Evolutionary conservation across 495 filamentous ascomycete genomes (phyloP), one percentile per base, ranked within the genome.

Genomic region (Penicillium salamii): DNA sequence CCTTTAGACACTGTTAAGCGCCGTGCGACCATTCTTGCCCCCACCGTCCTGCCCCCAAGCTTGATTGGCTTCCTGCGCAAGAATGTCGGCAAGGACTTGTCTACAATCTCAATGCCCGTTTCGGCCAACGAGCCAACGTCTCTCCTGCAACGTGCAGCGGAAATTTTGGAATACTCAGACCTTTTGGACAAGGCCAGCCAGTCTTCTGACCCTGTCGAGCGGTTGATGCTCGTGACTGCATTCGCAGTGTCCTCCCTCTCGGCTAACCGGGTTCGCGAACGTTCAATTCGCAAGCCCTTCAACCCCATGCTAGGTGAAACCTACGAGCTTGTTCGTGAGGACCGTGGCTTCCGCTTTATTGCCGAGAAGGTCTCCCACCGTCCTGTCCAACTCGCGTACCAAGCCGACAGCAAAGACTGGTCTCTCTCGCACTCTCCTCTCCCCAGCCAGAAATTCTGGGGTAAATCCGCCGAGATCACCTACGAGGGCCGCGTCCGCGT

Each of bases 231-330:
- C 62, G 80, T 98, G 28, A 85, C 91, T 0, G 92, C 92, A 2
- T 98, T 97, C 67, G 92, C 95, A 26, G 71, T 97, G 17, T 91
- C 90, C 18, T 74, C 81, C 49, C 84, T 97, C 50, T 91, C 89
- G 28, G 85, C 79, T 68, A 78, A 78, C 50, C 82, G 93, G 13
- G 84, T 87, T 50, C 89, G 88, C 55, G 93, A 97, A 59, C 86
- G 93, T 11, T 85, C 95, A 17, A 89, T 96, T 57, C 88, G 93
- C 55, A 98, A 98, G 70, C 93, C 93, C 0, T 98, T 97, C 76
- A 98, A 97, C 62, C 95, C 93, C 29, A 89, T 98, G 75, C 81
- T 98, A 0, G 95, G 95, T 49, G 93, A 98, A 66, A 97, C 95
- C 0, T 98, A 80, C 61, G 93, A 98, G 66, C 80, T 97, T 7